phyloP scores from a whole-genome alignment of 2,329 filamentous ascomycete species.

The Aspergillus novoparasiticus region DNA sequence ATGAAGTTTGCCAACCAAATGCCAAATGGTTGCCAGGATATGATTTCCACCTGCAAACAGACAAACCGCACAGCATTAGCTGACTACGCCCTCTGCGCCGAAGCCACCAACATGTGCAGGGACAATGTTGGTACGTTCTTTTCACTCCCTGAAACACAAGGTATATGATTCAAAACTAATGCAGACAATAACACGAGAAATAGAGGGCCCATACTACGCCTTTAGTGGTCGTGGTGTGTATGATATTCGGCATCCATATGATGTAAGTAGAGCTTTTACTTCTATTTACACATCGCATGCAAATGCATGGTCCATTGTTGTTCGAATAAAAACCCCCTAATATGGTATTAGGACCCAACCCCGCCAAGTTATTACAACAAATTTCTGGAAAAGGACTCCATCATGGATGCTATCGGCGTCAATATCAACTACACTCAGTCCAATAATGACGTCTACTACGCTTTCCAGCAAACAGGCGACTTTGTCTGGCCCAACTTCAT shows the following conservation, averaged over 20 bases:
- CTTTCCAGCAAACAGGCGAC: conserved; percentile 60
- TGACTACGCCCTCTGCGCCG: conserved; percentile 53
- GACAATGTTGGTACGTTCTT: conserved; percentile 52
- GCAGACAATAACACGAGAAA: not conserved
- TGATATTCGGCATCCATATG: conserved; percentile 60
- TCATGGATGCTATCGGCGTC: conserved; percentile 64
- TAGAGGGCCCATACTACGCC: conserved; percentile 57
- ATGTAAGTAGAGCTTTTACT: conserved; percentile 25
- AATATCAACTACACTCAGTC: conserved; percentile 61
- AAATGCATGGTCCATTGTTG: not conserved
- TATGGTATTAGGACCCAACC: conserved; percentile 57
- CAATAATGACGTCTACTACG: conserved; percentile 45
- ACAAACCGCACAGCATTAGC: conserved; percentile 62
- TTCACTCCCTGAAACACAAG: not conserved
- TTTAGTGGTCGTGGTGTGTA: conserved; percentile 60
- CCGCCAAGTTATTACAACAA: conserved; percentile 63
- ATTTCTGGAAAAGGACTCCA: conserved; percentile 63
- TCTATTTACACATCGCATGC: not conserved
- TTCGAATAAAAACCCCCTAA: conserved; percentile 26
- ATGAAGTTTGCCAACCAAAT: conserved; percentile 62
- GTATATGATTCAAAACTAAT: too few relatives aligned
- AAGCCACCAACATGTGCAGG: conserved; percentile 59
- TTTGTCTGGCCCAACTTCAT: conserved; percentile 66
- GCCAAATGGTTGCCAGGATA: conserved; percentile 62
- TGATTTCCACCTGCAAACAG: conserved; percentile 67